Percentiles rank a stretch among this genome's conserved stretches.
Evolutionary conservation across 2,329 filamentous ascomycete species (phyloP).

Genomic region (Neonectria coccinea): DNA sequence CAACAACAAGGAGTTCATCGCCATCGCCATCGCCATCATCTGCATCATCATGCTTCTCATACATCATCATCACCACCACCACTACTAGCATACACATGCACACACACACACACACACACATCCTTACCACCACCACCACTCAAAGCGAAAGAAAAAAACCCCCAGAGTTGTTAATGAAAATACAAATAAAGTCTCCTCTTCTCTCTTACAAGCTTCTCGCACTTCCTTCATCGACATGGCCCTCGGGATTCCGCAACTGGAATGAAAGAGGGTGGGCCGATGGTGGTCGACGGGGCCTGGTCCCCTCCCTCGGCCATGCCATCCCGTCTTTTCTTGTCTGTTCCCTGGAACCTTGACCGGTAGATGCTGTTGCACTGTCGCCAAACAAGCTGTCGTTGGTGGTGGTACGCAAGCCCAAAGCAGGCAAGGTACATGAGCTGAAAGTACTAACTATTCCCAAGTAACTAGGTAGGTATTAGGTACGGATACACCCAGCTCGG

Average conservation of each 20-base stretch:
- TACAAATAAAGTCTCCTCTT: constrained; percentile 10
- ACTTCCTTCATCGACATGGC: constrained; percentile 29
- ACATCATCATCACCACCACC: neutral
- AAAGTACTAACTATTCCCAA: no score
- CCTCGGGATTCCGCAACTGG: constrained; percentile 46
- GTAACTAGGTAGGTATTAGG: no score
- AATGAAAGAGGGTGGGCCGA: constrained; percentile 43
- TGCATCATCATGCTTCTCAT: no score
- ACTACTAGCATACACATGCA: neutral
- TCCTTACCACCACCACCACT: neutral
- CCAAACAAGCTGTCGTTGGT: no score
- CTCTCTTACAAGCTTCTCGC: neutral
- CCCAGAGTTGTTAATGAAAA: no score
- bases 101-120: neutral
- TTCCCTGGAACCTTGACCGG: constrained; percentile 30
- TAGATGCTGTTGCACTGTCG: constrained; percentile 1
- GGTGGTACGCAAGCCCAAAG: no score
- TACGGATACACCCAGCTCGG: neutral
- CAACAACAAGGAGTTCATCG: neutral
- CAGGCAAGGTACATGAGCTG: neutral
- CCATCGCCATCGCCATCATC: neutral
- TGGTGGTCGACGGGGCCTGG: constrained; percentile 22
- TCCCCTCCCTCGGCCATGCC: constrained; percentile 29
- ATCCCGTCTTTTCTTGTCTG: neutral
- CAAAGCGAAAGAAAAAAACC: neutral